These are phyloP conservation scores for Ulmus americana DNA, from an alignment of 331 rosid genomes.

Conservation along the genomic window DNA sequence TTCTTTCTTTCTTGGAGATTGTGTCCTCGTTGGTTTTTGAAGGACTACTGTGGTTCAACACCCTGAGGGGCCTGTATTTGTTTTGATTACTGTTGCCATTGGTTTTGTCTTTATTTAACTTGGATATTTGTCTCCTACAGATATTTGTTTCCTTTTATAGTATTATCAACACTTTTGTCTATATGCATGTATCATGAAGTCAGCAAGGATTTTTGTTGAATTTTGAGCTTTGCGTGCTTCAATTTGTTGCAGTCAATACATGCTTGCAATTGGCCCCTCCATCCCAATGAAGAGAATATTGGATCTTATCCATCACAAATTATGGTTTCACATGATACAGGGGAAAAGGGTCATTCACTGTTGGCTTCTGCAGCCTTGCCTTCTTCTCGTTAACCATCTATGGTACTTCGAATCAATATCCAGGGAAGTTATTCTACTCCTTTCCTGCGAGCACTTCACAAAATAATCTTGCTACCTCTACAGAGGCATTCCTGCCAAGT, in stretches of 20 bases:
- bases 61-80: not conserved
- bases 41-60: not conserved
- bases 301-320: conserved; percentile 41
- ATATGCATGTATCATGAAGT: not conserved
- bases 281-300: conserved; percentile 53
- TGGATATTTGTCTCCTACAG: too few relatives aligned
- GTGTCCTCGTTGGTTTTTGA: not conserved
- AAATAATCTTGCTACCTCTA: conserved; percentile 31
- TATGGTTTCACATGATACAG: conserved; percentile 36
- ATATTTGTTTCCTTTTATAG: not conserved
- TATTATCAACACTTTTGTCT: not conserved
- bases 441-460: conserved; percentile 29
- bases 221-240: conserved; percentile 36
- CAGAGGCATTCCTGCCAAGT: conserved; percentile 32
- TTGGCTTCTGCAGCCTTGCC: conserved; percentile 33
- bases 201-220: conserved; percentile 26
- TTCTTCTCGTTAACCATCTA: conserved; percentile 46
- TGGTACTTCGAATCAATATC: conserved; percentile 44
- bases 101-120: not conserved
- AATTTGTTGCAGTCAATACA: conserved; percentile 75
- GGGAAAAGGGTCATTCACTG: conserved; percentile 56
- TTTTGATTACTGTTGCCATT: not conserved
- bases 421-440: conserved; percentile 50
- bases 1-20: not conserved
- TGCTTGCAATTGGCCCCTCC: conserved; percentile 99